These are phyloP conservation scores for Thermomucor indicae-seudaticae DNA, from an alignment of 371 early-diverging fungal species.

Conservation along the genomic window DNA sequence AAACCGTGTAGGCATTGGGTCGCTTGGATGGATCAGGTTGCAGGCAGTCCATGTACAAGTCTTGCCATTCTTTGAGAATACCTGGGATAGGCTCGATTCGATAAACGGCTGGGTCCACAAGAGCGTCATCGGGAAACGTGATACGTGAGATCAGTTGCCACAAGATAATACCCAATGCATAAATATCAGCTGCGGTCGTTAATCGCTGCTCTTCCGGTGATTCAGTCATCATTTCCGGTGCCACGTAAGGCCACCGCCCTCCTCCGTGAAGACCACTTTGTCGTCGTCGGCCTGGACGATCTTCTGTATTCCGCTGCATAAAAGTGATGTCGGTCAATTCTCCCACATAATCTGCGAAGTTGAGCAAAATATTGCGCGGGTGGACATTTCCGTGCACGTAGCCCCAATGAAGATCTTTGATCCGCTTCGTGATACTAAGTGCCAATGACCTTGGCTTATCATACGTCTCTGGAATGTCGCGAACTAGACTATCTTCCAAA, in stretches of 20 bases:
- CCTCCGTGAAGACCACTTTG: conserved; percentile 12
- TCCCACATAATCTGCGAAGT: conserved; percentile 35
- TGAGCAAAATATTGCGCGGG: conserved; percentile 37
- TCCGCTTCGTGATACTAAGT: conserved; percentile 32
- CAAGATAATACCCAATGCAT: conserved; percentile 36
- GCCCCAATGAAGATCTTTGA: conserved; percentile 43
- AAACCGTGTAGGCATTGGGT: conserved; percentile 32
- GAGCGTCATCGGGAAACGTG: conserved; percentile 27
- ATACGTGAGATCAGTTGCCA: conserved; percentile 44
- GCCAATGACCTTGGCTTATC: conserved; percentile 29
- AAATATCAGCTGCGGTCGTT: conserved; percentile 29
- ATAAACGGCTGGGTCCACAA: conserved; percentile 23
- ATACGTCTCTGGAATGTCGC: conserved; percentile 26
- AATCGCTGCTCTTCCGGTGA: conserved; percentile 9
- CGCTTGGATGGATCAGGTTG: conserved; percentile 29
- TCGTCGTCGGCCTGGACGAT: not conserved
- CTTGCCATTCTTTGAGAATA: conserved; percentile 33
- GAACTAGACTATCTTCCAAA: conserved; percentile 25
- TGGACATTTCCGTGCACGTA: conserved; percentile 44
- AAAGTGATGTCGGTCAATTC: conserved; percentile 36
- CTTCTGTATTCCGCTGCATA: conserved; percentile 22
- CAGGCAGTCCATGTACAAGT: conserved; percentile 34
- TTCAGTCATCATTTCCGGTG: conserved; percentile 29
- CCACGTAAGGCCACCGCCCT: conserved; percentile 40
- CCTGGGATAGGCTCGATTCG: conserved; percentile 34